Evolutionary conservation across 345 rosid genomes (phyloP), one percentile per base, ranked within the genome.

Genomic region (Brassica juncea): DNA sequence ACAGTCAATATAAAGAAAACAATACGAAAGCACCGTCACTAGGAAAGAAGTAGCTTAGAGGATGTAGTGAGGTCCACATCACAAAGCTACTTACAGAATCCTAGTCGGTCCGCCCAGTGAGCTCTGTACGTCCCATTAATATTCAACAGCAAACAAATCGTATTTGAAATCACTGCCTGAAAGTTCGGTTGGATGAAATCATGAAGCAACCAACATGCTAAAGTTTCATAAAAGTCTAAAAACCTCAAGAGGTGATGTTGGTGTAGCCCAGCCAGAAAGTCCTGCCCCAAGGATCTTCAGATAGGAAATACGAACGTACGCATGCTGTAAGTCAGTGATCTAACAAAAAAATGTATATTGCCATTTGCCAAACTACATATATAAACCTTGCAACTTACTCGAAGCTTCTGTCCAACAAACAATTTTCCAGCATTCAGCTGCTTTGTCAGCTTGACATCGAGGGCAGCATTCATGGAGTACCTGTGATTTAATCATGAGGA

Each of bases 121-220:
- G 96, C 91, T 89, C 99, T 90, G 72, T 89, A 90, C 12, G 99
- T 92, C 71, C 97, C 99, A 88, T 94, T 94, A 49, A 86, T 86
- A 82, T 91, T 94, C 87, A 94, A 82, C 76, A 84, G 44, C 83
- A 94, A 81, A 77, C 79, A 84, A 68, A 84, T 87, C 6, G 87
- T 74, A 59, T 81, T 84, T 70, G 91, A 82, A n/a, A 3, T 21
- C 58, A 35, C 59, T 77, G 83, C 92, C 99, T 94, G 91, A 75
- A 84, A 86, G 25, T 64, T 67, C 15, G 75, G 85, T 79, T 28
- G 47, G 11, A 62, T 62, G 32, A 69, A 61, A 69, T 68, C 68
- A 67, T 60, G 34, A 60, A 62, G 35, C 55, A 58, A 73, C 44
- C 52, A 71, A 79, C 77, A 35, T 32, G 27, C 30, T 52, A 77